Evolutionary conservation across 495 filamentous ascomycete species (phyloP).

Genomic region (Recurvomyces mirabilis): DNA sequence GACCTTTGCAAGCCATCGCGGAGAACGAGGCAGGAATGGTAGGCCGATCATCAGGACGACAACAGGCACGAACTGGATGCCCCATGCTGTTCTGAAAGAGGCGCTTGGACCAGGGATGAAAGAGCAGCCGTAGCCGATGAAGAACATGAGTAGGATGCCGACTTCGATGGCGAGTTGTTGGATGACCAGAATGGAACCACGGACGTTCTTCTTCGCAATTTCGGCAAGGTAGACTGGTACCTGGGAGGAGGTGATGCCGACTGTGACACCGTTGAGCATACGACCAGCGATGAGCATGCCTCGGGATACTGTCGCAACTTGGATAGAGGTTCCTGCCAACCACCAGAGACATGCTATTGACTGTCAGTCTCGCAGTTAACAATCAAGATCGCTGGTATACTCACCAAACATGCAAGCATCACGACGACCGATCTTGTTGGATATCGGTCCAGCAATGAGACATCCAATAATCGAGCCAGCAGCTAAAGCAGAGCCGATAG

Average conservation of each 20-base stretch:
- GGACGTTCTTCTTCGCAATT: conserved; percentile 53
- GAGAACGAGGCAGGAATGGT: conserved; percentile 60
- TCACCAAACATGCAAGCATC: conserved; percentile 37
- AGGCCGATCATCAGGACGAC: conserved; percentile 52
- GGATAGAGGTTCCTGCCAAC: conserved; percentile 58
- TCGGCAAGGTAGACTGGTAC: conserved; percentile 80
- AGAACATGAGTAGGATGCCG: conserved; percentile 53
- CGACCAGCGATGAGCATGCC: conserved; percentile 59
- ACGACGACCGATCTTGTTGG: conserved; percentile 54
- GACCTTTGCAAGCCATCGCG: conserved; percentile 54
- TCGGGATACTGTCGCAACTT: conserved; percentile 48
- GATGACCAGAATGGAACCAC: conserved; percentile 59
- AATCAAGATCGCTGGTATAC: too few relatives aligned
- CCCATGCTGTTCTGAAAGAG: conserved; percentile 64
- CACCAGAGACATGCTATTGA: conserved; percentile 56
- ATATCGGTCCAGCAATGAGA: conserved; percentile 51
- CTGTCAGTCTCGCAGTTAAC: too few relatives aligned
- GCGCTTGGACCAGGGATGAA: conserved; percentile 46
- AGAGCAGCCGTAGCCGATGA: conserved; percentile 50
- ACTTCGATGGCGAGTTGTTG: conserved; percentile 66
- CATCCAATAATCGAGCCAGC: conserved; percentile 57
- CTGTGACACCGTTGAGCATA: conserved; percentile 58
- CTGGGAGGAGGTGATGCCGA: conserved; percentile 66
- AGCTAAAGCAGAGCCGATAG: conserved; percentile 54
- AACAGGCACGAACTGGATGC: conserved; percentile 58